phyloP scores from a whole-genome alignment of 2,329 filamentous ascomycete species.

The Aspergillus sp. region DNA sequence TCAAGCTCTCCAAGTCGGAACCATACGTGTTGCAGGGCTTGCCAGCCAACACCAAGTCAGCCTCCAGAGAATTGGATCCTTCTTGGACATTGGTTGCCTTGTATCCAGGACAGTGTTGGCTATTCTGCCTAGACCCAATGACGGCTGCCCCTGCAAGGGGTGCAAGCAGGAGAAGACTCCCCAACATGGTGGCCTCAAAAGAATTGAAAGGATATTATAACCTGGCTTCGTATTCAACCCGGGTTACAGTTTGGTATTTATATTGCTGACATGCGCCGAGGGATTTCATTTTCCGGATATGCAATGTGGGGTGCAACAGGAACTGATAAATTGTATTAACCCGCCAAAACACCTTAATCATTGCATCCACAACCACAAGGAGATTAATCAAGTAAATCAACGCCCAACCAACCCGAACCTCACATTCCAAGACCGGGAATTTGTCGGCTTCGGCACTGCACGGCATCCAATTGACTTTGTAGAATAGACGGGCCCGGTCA shows the following conservation, averaged over 20 bases:
- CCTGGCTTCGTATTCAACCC: not conserved
- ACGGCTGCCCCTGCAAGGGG: conserved; percentile 24
- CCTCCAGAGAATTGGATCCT: conserved; percentile 50
- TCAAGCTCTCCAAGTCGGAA: conserved; percentile 50
- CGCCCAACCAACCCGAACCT: not conserved
- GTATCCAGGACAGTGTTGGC: conserved; percentile 32
- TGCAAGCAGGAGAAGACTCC: conserved; percentile 18
- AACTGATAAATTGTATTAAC: not conserved
- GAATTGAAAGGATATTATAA: not conserved
- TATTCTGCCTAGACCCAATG: conserved; percentile 10
- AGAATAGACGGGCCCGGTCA: not conserved
- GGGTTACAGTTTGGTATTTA: not conserved
- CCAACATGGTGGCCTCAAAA: conserved; percentile 17
- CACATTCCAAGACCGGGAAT: not conserved
- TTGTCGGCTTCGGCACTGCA: not conserved
- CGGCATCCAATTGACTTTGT: not conserved
- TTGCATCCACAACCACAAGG: too few species aligned
- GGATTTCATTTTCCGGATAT: not conserved
- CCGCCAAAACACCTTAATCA: too few species aligned
- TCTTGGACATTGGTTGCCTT: conserved; percentile 30
- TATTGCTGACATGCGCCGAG: not conserved
- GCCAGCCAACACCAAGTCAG: conserved; percentile 63
- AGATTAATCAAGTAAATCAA: too few species aligned
- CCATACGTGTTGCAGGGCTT: conserved; percentile 56
- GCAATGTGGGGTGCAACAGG: not conserved